Base-by-base conservation (phyloP, 2,329 filamentous ascomycete genomes). In the Aspergillus transmontanensis region DNA sequence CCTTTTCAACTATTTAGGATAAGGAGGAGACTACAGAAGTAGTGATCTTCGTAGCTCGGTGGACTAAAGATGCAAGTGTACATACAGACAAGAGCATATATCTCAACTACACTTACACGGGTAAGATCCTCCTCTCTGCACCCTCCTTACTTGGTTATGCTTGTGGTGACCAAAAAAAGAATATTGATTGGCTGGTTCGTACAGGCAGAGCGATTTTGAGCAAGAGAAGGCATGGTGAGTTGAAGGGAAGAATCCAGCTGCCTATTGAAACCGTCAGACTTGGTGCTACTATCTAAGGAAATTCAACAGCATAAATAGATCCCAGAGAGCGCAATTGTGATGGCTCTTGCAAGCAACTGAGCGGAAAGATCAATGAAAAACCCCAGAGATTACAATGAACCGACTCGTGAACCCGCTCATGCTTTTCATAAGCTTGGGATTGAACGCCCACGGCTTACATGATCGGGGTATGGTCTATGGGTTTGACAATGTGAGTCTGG, bases 231-330 rank as follows among this genome's bases (percentile, higher is more conserved):
- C 28, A 48, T 28, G 10, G 21, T 51, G 28, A 51, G 30, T 48
- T 32, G 30, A 57, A 28, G 21, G 32, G 32, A 51, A 57, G 43
- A 61, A 61, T 61, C 28, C 32, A 26, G 45, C 43, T 57, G 32
- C 59, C 30, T 51, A 50, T 36, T 32, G 14, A 57, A 32, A 48
- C 12, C 19, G 1, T 57, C 21, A 43, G 41, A 57, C n/a, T 45
- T 41, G 12, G 34, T 23, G 16, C 21, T 50, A 61, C n/a, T 26
- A 26, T 46, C 21, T 3, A 28, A 48, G 45, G n/a, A 57, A 39
- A n/a, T 51, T 56, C 34, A 50, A 23, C n/a, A 28, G 59, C 36
- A 61, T 61, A 61, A 61, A 61, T 57, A 61, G 59, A 41, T 51
- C 30, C 53, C 34, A 50, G 34, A 50, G 36, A 51, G 51, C 53